phyloP scores from a whole-genome alignment of 805 yeast species.

The Wickerhamomyces rabaulensis region DNA sequence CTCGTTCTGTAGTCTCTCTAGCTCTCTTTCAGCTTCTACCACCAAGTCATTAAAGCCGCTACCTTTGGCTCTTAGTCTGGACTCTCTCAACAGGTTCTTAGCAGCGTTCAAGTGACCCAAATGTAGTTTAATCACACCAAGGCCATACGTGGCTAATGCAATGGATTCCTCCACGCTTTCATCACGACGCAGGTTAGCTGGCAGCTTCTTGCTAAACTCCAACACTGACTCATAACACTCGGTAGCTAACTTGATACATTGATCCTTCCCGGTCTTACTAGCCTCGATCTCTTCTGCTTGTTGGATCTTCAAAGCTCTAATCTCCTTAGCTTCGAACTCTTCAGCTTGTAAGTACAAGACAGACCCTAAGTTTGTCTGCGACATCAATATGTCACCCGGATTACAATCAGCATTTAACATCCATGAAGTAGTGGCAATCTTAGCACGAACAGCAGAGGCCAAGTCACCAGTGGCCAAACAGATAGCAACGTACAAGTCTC shows the following conservation, averaged over 20 bases:
- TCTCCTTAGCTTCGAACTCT: slow-evolving; percentile 47
- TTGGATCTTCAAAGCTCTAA: slow-evolving; percentile 24
- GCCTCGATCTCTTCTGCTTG: slow-evolving; percentile 19
- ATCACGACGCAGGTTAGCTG: slow-evolving; percentile 30
- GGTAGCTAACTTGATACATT: slow-evolving; percentile 29
- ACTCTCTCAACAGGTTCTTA: slow-evolving; percentile 55
- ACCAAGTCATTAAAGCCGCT: slow-evolving; percentile 60
- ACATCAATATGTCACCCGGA: slow-evolving; percentile 56
- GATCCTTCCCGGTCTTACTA: slow-evolving; percentile 19
- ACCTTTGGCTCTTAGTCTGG: slow-evolving; percentile 64
- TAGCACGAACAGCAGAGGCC: slow-evolving; percentile 53
- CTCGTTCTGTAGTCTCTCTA: slow-evolving; percentile 42
- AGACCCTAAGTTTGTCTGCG: slow-evolving; percentile 68
- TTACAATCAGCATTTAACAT: slow-evolving; percentile 70
- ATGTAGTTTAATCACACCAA: slow-evolving; percentile 76
- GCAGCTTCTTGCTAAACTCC: slow-evolving; percentile 36
- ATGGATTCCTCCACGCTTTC: slow-evolving; percentile 54
- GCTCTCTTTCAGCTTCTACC: slow-evolving; percentile 60
- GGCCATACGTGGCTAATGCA: slow-evolving; percentile 78
- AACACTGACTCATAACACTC: slow-evolving; percentile 40
- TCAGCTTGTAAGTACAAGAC: slow-evolving; percentile 64
- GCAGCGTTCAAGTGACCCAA: slow-evolving; percentile 52
- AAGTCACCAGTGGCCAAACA: slow-evolving; percentile 68
- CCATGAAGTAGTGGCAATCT: slow-evolving; percentile 59
- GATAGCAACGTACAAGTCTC: slow-evolving; percentile 71